Base-by-base conservation (phyloP, 495 filamentous ascomycete species). In the Hamigera avellanea region DNA sequence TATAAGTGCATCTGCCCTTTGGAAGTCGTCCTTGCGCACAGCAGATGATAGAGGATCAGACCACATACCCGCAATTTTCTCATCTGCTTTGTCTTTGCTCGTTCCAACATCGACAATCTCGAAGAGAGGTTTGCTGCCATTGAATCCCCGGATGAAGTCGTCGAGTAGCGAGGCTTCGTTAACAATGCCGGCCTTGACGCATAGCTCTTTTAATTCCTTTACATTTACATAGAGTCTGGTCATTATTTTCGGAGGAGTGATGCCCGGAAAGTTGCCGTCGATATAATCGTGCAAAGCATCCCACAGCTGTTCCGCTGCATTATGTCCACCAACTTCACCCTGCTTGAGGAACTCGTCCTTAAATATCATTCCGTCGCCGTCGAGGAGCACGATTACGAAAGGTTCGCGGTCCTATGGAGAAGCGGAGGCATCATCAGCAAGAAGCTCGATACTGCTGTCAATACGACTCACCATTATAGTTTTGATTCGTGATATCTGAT, bases 361-460 rank as follows among this genome's bases (percentile, higher is more conserved):
- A 53, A 93, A 93, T 44, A 89, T 72, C 47, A 86, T 71, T 18
- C 77, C 78, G 48, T 87, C 79, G 18, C 81, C 83, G 50, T 93
- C 84, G 35, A 93, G 70, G 40, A 93, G 61, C 13, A 85, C 69
- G 18, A 83, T 52, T 45, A 87, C 66, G 49, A 86, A 89, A 7
- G 80, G 75, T 63, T 87, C 81, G 33, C 72, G 73, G 32, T 78
- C 78, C 82, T 87, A 51, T 32, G 37, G 17, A 28, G 40, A 40
- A 26, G 27, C 36, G 26, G 35, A 55, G 52, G 21, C 5, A 23
- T 9, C 21, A 9, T 23, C 21, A 23, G 21, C 9, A 9, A 23
- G 21, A 9, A 23, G 21, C 21, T 23, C 21, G 21, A 9, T 4
- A 4, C 21, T 23, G 4, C 21, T 23, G 21, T 5, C 4, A 4